Base-by-base conservation (phyloP, 176 grass and related monocot species). In the Alopecurus myosuroides region DNA sequence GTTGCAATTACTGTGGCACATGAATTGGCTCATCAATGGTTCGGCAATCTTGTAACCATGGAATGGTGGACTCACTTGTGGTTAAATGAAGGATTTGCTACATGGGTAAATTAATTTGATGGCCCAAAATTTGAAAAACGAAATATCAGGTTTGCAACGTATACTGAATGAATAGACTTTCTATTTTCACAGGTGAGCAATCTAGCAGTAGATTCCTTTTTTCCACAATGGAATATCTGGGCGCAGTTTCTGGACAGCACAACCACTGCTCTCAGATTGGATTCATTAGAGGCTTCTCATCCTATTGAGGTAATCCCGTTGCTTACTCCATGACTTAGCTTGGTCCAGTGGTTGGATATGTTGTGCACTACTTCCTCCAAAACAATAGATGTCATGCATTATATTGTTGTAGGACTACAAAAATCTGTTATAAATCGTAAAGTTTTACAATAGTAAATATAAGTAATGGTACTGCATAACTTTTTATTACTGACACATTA, bases 61-160 rank as follows among this genome's bases (percentile, higher is more conserved):
- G 93, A 95, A 80, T 95, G 90, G 93, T 95, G 93, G 93, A 95
- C 90, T 56, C 90, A 95, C 67, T 89, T 95, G 64, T 95, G 93
- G 93, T 80, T 95, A 53, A 95, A 95, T 29, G 93, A 95, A 49
- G 88, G 93, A 22, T 95, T 95, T 82, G 93, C 93, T 49, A 86
- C 93, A 77, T 95, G 93, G 90, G 93, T 95, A 92, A 88, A 85
- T 68, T 7, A 49, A 56, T 69, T 78, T 2, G 22, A 17, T 50
- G 4, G 44, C 4, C 7, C 6, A n/a, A 41, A 74, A 77, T 37
- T 65, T 40, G 46, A 26, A 52, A 25, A 26, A 12, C 18, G 25
- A 53, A 76, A 42, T 85, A 78, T 35, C 46, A 69, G 33, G 17
- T 22, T 67, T 46, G 3, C 26, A 57, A 31, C 45, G 7, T 58